A percentile compares a stretch with the other conserved stretches of the same genome.
These are phyloP conservation scores for Pythium brassicae DNA, from an alignment of 352 stramenopile genomes.

Conservation along the genomic window DNA sequence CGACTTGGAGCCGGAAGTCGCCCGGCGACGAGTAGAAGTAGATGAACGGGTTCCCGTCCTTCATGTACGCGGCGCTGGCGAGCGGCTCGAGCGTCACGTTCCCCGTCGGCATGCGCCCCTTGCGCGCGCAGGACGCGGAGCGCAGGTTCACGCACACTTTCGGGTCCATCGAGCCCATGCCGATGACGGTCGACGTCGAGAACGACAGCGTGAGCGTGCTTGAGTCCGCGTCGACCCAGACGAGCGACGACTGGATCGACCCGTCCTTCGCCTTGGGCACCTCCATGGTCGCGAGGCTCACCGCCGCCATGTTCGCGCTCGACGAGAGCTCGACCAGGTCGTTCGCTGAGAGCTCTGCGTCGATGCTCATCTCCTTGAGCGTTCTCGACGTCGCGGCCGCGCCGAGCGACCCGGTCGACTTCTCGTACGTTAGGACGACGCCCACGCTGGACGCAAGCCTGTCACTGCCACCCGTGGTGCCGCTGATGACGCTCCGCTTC, in stretches of 20 bases:
- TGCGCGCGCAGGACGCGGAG: slow-evolving; percentile 40
- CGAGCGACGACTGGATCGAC: slow-evolving; percentile 58
- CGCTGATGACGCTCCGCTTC: slow-evolving; percentile 58
- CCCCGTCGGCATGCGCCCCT: slow-evolving; percentile 34
- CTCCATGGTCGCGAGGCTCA: slow-evolving; percentile 62
- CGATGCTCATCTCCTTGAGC: slow-evolving; percentile 42
- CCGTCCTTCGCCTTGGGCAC: slow-evolving; percentile 35
- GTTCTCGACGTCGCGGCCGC: slow-evolving; percentile 28
- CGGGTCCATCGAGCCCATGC: slow-evolving; percentile 48
- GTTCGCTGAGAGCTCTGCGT: slow-evolving; percentile 18
- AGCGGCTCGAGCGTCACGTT: slow-evolving; percentile 44
- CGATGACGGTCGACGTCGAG: slow-evolving; percentile 68
- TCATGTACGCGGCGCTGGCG: slow-evolving; percentile 50
- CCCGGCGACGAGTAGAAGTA: slow-evolving; percentile 59
- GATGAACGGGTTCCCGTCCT: slow-evolving; percentile 75
- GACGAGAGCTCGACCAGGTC: slow-evolving; percentile 10
- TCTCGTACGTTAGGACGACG: slow-evolving; percentile 57
- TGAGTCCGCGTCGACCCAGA: slow-evolving; percentile 73
- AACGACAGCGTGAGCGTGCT: slow-evolving; percentile 71
- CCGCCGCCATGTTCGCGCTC: slow-evolving; percentile 27
- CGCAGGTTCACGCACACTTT: slow-evolving; percentile 71
- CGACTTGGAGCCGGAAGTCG: slow-evolving; percentile 40
- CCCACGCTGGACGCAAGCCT: slow-evolving; percentile 24
- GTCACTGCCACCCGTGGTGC: slow-evolving; percentile 25
- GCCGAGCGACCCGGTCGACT: slow-evolving; percentile 26